A percentile compares a stretch with the other conserved stretches of the same genome.
Evolutionary conservation across 1,284 basidiomycete genomes (phyloP).

Genomic region (Leccinum fuscescens): DNA sequence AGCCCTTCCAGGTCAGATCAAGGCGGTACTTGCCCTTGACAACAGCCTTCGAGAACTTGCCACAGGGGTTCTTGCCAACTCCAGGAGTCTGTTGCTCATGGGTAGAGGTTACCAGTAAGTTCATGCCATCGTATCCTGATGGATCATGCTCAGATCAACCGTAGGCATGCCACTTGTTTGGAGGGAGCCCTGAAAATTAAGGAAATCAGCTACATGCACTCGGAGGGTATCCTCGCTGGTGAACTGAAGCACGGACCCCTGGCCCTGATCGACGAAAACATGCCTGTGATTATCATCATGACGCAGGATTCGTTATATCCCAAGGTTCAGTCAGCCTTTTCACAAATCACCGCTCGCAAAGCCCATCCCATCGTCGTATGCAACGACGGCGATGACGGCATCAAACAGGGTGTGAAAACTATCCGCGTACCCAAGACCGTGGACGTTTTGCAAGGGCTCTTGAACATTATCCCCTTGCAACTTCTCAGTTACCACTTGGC

Average conservation of each 20-base stretch:
- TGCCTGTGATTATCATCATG: slow-evolving; percentile 99
- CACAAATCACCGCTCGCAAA: slow-evolving; percentile 96
- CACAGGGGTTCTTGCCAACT: slow-evolving; percentile 72
- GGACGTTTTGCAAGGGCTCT: slow-evolving; percentile 92
- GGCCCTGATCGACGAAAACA: slow-evolving; percentile 96
- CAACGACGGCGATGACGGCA: slow-evolving; percentile 88
- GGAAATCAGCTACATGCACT: slow-evolving; percentile 95
- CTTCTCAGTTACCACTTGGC: slow-evolving; percentile 96
- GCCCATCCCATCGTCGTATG: slow-evolving; percentile 95
- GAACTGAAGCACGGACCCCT: slow-evolving; percentile 99
- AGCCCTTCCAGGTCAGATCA: slow-evolving; percentile 87
- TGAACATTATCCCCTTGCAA: slow-evolving; percentile 97
- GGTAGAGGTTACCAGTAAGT: slow-evolving; percentile 94
- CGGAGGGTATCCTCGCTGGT: slow-evolving; percentile 92
- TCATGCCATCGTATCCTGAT: too few species aligned
- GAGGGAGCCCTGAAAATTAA: slow-evolving; percentile 99
- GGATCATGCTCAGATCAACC: slow-evolving; percentile 2
- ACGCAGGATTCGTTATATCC: slow-evolving; percentile 98
- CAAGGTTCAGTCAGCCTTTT: slow-evolving; percentile 94
- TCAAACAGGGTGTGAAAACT: slow-evolving; percentile 76
- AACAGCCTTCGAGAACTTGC: slow-evolving; percentile 81
- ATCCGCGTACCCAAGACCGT: slow-evolving; percentile 93
- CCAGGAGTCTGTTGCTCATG: slow-evolving; percentile 93
- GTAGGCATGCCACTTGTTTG: slow-evolving; percentile 88
- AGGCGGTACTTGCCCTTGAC: slow-evolving; percentile 84